Base-by-base conservation (phyloP, 768 basidiomycete genomes). In the Phylloporus rhodoxanthus region DNA sequence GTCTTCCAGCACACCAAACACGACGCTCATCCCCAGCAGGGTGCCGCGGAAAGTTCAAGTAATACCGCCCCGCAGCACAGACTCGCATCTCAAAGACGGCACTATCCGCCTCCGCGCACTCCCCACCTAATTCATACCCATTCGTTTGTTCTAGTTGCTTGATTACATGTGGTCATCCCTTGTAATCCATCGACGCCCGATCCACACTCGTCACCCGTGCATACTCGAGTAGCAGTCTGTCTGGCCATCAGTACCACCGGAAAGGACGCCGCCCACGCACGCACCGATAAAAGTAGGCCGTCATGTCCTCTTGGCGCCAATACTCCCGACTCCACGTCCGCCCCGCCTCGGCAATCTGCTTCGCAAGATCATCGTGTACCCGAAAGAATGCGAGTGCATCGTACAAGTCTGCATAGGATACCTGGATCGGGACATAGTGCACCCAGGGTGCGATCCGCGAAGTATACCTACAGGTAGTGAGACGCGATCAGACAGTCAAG, bases 51-150 rank as follows among this genome's bases (percentile, higher is more conserved):
- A n/a, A n/a, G 59, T 79, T 78, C 71, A 89, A 84, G 66, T 91
- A n/a, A n/a, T n/a, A 78, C 63, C 74, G 90, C 20, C 90, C 91
- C 0, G 90, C 91, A 10, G 88, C 90, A 91, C 86, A 0, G 87
- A 91, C n/a, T n/a, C n/a, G 61, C 75, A 71, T 17, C 68, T 92
- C 53, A 79, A 79, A 54, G 87, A 88, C 54, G 89, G 89, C 0
- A 74, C 80, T 4, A 66, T 79, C 8, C 74, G 81, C 8, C 58
- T 93, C 33, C 71, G 88, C n/a, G 89, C 85, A 1, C 66, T 67
- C 10, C 77, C 82, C 20, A 38, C 52, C 4, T 45, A 52, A 38
- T 10, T 17, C 2, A 33, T 33, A 20, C 10, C 10, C 37, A 20
- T 20, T 20, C 19, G 17, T 38, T 20, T 34, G 36, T 20, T 37